A percentile compares a stretch with the other conserved stretches of the same genome.
phyloP scores from a whole-genome alignment of 441 rosid genomes.

The Jatropha multifida region DNA sequence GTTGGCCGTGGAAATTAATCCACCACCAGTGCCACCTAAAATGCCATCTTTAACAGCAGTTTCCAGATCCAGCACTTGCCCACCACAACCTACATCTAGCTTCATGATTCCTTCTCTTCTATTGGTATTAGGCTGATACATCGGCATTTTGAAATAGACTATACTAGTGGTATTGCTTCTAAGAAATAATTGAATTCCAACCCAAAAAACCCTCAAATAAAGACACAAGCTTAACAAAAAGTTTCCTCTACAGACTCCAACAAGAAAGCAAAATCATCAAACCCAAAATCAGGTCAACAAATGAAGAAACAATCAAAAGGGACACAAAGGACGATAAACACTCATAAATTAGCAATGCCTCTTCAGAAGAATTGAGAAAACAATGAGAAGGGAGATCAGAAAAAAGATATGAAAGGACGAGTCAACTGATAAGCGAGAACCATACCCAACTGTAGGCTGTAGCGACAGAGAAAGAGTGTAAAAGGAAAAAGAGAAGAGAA shows the following conservation, averaged over 20 bases:
- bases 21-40: constrained; percentile 58
- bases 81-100: constrained; percentile 47
- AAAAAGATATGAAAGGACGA: neutral
- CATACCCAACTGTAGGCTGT: neutral
- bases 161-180: neutral
- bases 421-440: neutral
- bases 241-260: constrained; percentile 33
- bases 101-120: constrained; percentile 35
- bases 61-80: constrained; percentile 83
- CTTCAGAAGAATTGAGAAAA: neutral
- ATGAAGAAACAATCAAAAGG: neutral
- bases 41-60: constrained; percentile 84
- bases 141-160: constrained; percentile 37
- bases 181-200: neutral
- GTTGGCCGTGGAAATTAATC: constrained; percentile 25
- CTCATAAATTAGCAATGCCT: neutral
- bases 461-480: neutral
- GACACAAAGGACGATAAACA: neutral
- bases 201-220: constrained; percentile 26
- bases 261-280: constrained; percentile 27
- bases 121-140: constrained; percentile 47
- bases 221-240: neutral
- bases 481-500: neutral
- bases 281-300: constrained; percentile 25
- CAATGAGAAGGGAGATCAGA: constrained; percentile 2